These are phyloP conservation scores for Lactuca saligna DNA, from an alignment of 129 eudicot genomes.

Conservation along the genomic window DNA sequence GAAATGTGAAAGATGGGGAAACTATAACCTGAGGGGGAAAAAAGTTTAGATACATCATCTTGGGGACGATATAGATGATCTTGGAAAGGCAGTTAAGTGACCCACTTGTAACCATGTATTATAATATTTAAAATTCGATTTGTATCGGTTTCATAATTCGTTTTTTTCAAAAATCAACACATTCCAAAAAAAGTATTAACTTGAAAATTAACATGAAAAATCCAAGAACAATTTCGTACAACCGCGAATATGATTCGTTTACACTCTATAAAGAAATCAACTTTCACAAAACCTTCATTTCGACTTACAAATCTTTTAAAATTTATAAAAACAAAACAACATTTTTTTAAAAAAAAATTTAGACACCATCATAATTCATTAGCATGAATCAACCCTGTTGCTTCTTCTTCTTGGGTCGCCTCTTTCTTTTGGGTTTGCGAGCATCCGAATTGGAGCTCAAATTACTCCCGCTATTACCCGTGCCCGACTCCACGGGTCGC, in stretches of 20 bases:
- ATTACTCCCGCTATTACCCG: conserved; percentile 69
- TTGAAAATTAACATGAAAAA: neutral
- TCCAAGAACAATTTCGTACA: neutral
- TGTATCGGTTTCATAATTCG: no score
- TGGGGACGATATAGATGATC: no score
- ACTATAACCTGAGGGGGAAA: no score
- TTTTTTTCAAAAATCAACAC: no score
- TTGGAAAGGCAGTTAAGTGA: no score
- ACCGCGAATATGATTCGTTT: neutral
- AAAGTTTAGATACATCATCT: no score
- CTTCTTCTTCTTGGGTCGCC: conserved; percentile 95
- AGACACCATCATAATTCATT: neutral
- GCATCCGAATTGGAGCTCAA: conserved; percentile 87
- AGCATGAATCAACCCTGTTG: conserved; percentile 35
- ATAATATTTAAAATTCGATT: no score
- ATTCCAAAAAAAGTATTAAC: no score
- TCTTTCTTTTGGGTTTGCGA: conserved; percentile 76
- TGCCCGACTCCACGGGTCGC: conserved; percentile 41
- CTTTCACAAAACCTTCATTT: conserved; percentile 12
- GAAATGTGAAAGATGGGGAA: no score
- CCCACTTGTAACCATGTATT: no score
- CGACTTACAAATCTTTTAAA: neutral
- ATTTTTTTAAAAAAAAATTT: neutral
- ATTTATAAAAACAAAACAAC: conserved; percentile 13
- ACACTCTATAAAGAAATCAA: conserved; percentile 7